A percentile compares a stretch with the other conserved stretches of the same genome.
phyloP scores from a whole-genome alignment of 1,284 basidiomycete genomes.

The Leccinum subrobustum region DNA sequence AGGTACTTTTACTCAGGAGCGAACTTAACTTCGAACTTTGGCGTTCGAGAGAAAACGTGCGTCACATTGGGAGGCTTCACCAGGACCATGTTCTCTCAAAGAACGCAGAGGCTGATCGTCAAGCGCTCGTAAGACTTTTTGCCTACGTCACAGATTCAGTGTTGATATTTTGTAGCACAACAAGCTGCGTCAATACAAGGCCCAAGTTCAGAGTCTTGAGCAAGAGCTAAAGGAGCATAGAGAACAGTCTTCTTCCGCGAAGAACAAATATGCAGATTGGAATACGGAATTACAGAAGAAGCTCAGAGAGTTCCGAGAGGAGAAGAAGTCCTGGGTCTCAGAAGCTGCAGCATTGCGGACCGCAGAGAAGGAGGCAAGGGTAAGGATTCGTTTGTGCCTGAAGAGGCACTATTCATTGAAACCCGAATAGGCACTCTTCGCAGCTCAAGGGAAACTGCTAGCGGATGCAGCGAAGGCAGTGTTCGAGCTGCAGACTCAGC shows the following conservation, averaged over 20 bases:
- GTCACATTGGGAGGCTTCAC: constrained; percentile 76
- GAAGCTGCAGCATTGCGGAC: constrained; percentile 63
- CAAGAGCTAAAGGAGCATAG: constrained; percentile 63
- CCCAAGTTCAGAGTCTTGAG: constrained; percentile 60
- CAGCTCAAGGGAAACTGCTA: constrained; percentile 65
- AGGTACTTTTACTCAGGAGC: constrained; percentile 69
- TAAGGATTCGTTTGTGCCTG: constrained; percentile 24
- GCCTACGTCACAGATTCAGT: background rate
- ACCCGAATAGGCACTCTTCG: constrained; percentile 55
- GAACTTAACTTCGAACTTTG: constrained; percentile 83
- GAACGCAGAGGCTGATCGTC: constrained; percentile 75
- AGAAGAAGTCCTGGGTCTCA: constrained; percentile 63
- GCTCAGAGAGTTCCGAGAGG: constrained; percentile 61
- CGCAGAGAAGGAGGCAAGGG: constrained; percentile 63
- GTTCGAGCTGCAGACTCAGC: constrained; percentile 61
- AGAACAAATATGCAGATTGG: constrained; percentile 72
- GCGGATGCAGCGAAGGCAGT: constrained; percentile 58
- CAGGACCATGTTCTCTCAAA: constrained; percentile 69
- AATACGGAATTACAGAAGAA: constrained; percentile 67
- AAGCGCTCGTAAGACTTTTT: constrained; percentile 63
- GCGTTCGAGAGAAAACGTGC: constrained; percentile 74
- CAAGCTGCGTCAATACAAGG: constrained; percentile 69
- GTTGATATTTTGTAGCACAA: constrained; percentile 55
- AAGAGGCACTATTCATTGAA: constrained; percentile 5
- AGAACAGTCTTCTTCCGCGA: constrained; percentile 58